Percentiles rank a stretch among this genome's conserved stretches.
Conservation (phyloP, 2,329 filamentous ascomycete genomes). For the Epichloe gansuensis region DNA sequence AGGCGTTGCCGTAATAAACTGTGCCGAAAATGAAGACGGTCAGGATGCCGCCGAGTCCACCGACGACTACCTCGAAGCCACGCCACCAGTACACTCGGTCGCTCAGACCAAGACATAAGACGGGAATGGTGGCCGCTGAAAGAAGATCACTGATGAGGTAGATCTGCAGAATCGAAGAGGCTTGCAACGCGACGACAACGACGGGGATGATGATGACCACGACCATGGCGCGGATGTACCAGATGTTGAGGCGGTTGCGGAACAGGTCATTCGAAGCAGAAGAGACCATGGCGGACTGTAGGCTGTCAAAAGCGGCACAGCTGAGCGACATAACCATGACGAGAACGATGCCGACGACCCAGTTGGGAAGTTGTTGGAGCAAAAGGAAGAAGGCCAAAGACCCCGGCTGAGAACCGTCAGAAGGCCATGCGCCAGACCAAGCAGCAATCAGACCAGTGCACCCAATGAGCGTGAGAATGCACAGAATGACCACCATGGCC, state of each 20-base stretch:
- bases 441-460: slow-evolving; percentile 60
- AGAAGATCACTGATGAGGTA: slow-evolving; percentile 73
- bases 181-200: slow-evolving; percentile 60
- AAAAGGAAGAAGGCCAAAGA: slow-evolving; percentile 66
- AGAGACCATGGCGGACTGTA: slow-evolving; percentile 78
- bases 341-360: slow-evolving; percentile 72
- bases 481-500: slow-evolving; percentile 49
- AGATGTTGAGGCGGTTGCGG: slow-evolving; percentile 66
- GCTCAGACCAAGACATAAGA: slow-evolving; percentile 58
- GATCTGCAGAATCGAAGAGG: slow-evolving; percentile 64
- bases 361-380: slow-evolving; percentile 56
- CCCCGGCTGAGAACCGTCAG: slow-evolving; percentile 42
- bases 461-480: slow-evolving; percentile 62
- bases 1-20: slow-evolving; percentile 60
- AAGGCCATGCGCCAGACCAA: slow-evolving; percentile 62
- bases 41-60: slow-evolving; percentile 63
- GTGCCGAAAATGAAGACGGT: slow-evolving; percentile 72
- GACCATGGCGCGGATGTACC: slow-evolving; percentile 56
- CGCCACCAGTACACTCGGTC: slow-evolving; percentile 64
- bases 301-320: slow-evolving; percentile 66
- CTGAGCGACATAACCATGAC: slow-evolving; percentile 69
- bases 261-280: slow-evolving; percentile 75
- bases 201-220: slow-evolving; percentile 62
- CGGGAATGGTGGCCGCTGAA: slow-evolving; percentile 62
- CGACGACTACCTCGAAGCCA: slow-evolving; percentile 68